These are phyloP conservation scores for Irpex sp. DNA, from an alignment of 1,284 basidiomycete genomes.

Conservation along the genomic window DNA sequence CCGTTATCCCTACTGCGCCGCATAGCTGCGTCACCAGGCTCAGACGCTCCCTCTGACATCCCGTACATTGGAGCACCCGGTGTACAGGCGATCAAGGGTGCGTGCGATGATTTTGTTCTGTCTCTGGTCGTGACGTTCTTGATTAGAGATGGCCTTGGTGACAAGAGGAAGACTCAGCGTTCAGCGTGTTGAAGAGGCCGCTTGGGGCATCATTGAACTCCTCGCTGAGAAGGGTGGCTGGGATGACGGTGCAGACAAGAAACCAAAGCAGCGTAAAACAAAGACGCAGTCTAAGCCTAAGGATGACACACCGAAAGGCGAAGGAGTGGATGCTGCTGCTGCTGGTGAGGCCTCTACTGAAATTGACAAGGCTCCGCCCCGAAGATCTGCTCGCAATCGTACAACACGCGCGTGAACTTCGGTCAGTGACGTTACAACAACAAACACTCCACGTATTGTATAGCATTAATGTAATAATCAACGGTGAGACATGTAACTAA, in stretches of 20 bases:
- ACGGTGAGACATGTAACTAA: constrained; percentile 67
- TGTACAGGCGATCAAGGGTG: constrained; percentile 60
- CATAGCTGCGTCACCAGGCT: constrained; percentile 41
- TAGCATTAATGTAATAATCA: constrained; percentile 1
- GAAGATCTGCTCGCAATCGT: constrained; percentile 1
- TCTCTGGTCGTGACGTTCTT: not conserved
- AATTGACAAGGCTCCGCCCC: not conserved
- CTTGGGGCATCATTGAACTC: constrained; percentile 65
- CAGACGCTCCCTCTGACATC: constrained; percentile 47
- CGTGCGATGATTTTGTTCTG: constrained; percentile 9
- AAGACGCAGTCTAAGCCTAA: not conserved
- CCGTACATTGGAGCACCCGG: constrained; percentile 62
- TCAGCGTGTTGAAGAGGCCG: constrained; percentile 69
- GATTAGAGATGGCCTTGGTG: constrained; percentile 74
- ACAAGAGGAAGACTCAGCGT: constrained; percentile 85
- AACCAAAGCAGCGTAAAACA: not conserved
- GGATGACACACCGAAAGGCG: not conserved
- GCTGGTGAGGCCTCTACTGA: not conserved
- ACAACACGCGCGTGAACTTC: not conserved
- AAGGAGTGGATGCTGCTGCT: not conserved
- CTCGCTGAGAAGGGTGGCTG: constrained; percentile 77
- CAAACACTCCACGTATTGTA: not conserved
- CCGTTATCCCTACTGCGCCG: constrained; percentile 75
- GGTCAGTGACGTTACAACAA: not conserved
- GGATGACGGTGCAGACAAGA: constrained; percentile 33